These are phyloP conservation scores for Ricinus communis DNA, from an alignment of 345 rosid genomes.

Conservation along the genomic window DNA sequence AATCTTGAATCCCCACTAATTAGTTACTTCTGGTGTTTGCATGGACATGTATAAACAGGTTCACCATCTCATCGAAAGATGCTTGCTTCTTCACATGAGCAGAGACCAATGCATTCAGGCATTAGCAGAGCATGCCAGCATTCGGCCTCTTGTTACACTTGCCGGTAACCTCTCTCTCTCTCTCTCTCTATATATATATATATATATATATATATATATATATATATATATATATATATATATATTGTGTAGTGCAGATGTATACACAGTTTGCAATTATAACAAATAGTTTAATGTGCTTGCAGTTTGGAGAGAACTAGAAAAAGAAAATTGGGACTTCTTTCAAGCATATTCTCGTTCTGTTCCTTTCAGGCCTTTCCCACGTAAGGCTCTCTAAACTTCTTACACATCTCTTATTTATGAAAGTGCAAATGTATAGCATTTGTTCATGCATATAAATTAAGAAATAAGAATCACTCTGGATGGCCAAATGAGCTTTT, in stretches of 20 bases:
- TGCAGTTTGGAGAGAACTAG: conserved; percentile 80
- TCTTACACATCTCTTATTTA: not conserved
- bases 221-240: no score
- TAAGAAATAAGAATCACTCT: no score
- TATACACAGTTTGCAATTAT: no score
- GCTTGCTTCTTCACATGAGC: conserved; percentile 70
- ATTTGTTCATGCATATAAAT: no score
- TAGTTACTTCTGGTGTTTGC: not conserved
- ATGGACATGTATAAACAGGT: conserved; percentile 45
- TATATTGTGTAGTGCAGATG: no score
- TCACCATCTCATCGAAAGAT: conserved; percentile 82
- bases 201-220: not conserved
- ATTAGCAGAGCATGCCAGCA: conserved; percentile 53
- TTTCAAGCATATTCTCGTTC: conserved; percentile 52
- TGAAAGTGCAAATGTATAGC: no score
- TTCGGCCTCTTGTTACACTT: conserved; percentile 65
- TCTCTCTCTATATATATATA: not conserved
- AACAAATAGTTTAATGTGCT: not conserved
- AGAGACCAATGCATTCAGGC: conserved; percentile 72
- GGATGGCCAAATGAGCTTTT: no score
- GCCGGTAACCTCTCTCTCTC: conserved; percentile 38
- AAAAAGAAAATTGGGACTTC: conserved; percentile 67
- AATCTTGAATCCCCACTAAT: not conserved
- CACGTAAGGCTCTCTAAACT: conserved; percentile 36
- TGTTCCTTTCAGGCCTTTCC: conserved; percentile 35